Base-by-base conservation (phyloP, 306 rosid species). In the Ceratonia siliqua region DNA sequence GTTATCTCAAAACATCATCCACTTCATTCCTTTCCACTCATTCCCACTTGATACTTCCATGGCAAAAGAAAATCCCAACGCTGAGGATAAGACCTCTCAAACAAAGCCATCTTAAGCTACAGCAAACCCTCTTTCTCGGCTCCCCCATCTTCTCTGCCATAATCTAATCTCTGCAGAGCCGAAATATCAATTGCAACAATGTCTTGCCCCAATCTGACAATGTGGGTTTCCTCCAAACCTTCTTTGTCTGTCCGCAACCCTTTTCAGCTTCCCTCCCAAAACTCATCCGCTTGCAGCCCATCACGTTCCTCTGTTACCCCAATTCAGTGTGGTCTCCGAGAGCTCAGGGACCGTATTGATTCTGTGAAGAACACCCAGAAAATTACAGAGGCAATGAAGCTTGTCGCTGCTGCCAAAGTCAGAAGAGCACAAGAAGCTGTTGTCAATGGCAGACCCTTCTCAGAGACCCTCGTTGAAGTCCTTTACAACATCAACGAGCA, bases 371-470 rank as follows among this genome's bases (percentile, higher is more conserved):
- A 86, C 84, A 93, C 98, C 41, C 96, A 89, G 89, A 93, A 93
- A 76, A 93, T 93, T 70, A 93, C 98, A 0, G 98, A 93, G 82
- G 98, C 98, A 57, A 93, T 90, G 96, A 93, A 93, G 87, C 98
- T 93, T 45, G 98, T 93, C 5, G 96, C 98, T 0, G 98, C 98
- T 9, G 98, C 97, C 4, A 90, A 89, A 82, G 98, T 93, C 64
- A 86, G 98, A 35, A 84, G 97, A 77, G 98, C 98, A 28, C 97
- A 93, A 81, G 98, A 93, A 82, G 97, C 98, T 50, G 96, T 93
- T 15, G 96, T 89, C 3, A 93, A 89, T 59, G 98, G 88, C 18
- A 85, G 98, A 67, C 98, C 98, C 12, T 93, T 93, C 62, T 93
- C 96, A 7, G 88, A 93, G 79, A 86, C 97, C 54, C 90, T 93